Evolutionary conservation across 345 rosid species (phyloP), one percentile per base, ranked within the genome.

Genomic region (Boechera divaricarpa): DNA sequence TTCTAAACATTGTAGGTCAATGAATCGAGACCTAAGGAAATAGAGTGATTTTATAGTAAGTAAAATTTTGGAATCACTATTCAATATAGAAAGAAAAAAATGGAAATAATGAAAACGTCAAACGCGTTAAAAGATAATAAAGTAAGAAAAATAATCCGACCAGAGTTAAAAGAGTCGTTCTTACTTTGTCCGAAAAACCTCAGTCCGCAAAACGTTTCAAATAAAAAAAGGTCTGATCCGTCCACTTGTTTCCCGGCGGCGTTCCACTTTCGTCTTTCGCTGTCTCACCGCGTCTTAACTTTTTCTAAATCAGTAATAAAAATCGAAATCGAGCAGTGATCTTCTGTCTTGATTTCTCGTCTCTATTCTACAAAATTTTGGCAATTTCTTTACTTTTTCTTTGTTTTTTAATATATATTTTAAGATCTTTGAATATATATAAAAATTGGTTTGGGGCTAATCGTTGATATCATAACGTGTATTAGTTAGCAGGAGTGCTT

Each of bases 401-500:
- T 11, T 16, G 5, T 54, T 26, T 11, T 6, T n/a, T n/a, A n/a
- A 54, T 28, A 35, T 63, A 54, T 57, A 9, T 31, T 52, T 48
- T 15, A 18, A 70, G 72, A 77, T 78, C n/a, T n/a, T 72, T 31
- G 31, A 13, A 47, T 63, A 53, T 10, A 38, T 18, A 48, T 55
- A 48, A 10, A 36, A 21, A 31, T 9, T 18, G 10, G 49, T 18
- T 10, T n/a, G 69, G 53, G 68, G 58, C 1, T 36, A 48, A 9
- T 67, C 71, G 59, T 71, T 51, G 42, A 24, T 29, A 38, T 65
- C 72, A 51, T 60, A 55, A 74, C 79, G 82, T 76, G 80, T 44
- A 71, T 75, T 57, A 57, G 81, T 65, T 77, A 77, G 76, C 73
- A 78, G 70, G 76, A 67, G 89, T 84, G 84, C 84, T 81, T 10